Evolutionary conservation across 768 basidiomycete species (phyloP), one percentile per base, ranked within the genome.

Genomic region (Podaxis rugospora): DNA sequence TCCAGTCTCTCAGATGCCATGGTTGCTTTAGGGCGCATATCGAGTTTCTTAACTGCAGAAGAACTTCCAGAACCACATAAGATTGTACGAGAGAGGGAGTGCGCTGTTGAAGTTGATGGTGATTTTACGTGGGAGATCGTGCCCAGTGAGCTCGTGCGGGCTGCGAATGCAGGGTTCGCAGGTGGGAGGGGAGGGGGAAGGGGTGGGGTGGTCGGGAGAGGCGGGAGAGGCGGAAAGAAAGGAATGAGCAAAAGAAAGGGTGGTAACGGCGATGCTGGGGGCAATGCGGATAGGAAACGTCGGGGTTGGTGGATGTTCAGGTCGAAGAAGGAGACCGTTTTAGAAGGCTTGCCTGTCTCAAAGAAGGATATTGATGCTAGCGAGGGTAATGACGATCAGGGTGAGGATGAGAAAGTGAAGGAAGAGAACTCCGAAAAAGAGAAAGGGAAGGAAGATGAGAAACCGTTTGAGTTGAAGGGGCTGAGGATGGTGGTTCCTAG

Each of bases 121-220:
- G 78, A 79, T 65, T 84, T 85, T 64, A 71, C 74, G 4, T 84
- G 83, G 84, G 83, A 84, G 65, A 72, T 67, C 3, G 70, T 69
- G 11, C 56, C 61, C n/a, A 64, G 65, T 37, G 67, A 66, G 18
- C 68, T 66, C 55, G 44, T 68, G 4, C 63, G 63, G 9, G 62
- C 54, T 62, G 62, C 57, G 62, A 59, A 32, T 53, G 47, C 7
- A 50, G 55, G 39, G 46, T 44, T 62, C 52, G 61, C 40, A 56
- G 56, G 59, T 59, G 61, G 55, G 57, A 59, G 25, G 63, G 66
- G 56, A 64, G 61, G 25, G 35, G 62, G 47, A 23, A 67, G 70
- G 57, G 65, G 70, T 4, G 65, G 59, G 35, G 56, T 64, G 13
- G 60, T 54, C 10, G 32, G 32, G 67, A 68, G 37, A 65, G 71